Evolutionary conservation across 2,329 filamentous ascomycete species (phyloP), one percentile per base, ranked within the genome.

Genomic region (Bipolaris victoriae): DNA sequence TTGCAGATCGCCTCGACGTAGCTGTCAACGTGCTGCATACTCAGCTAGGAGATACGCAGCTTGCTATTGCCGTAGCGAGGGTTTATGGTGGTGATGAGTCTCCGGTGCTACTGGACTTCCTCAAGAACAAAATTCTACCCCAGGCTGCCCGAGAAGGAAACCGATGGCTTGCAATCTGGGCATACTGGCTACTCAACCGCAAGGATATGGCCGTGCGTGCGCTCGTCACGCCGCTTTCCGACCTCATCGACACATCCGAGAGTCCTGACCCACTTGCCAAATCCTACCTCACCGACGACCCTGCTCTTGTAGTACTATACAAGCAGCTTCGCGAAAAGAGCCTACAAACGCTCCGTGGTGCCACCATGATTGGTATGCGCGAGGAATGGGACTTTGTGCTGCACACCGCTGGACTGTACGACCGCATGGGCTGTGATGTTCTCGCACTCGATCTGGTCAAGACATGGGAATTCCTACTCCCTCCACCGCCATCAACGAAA

Each of bases 91-190:
- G 92, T 3, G 93, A 97, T 57, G 83, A 88, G 20, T 90, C 91
- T 0, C 87, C 88, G 0, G 86, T 95, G 0, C 75, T 98, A 2
- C 83, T 83, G 24, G 86, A 85, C 55, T 82, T 99, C 7, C 80
- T 99, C 1, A 86, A 91, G 67, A 90, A 96, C 10, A 90, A 89
- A 59, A 86, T 98, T 1, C 81, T 98, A 0, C 85, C 88, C 0
- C 79, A 90, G 60, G 95, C 95, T 16, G 87, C 90, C 0, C 84
- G 87, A 39, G 88, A 94, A 62, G 92, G 92, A 2, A 94, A 99
- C 71, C 85, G 94, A 55, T 99, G 95, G 94, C 85, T 97, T 57
- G 91, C 93, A 10, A 95, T 90, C 0, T 99, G 95, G 95, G 91
- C 91, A 2, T 97, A 97, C 72, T 96, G 92, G 89, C 91, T 97